Evolutionary conservation across 345 rosid species (phyloP).

Genomic region (Toxicodendron radicans): DNA sequence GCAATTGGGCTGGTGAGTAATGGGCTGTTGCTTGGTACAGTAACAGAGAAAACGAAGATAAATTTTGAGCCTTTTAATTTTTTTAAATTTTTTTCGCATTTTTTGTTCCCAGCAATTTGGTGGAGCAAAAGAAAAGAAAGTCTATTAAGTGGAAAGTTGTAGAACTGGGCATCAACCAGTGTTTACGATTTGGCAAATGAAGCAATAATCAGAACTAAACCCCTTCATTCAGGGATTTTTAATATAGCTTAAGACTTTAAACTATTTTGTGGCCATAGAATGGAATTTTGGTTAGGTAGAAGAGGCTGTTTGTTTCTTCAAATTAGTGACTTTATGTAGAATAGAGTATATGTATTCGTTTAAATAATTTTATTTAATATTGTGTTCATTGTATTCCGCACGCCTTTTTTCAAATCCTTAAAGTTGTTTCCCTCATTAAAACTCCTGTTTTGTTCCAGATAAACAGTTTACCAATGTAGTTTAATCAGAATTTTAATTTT

Average conservation of each 20-base stretch:
- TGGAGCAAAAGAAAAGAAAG: not conserved
- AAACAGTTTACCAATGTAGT: not conserved
- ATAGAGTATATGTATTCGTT: too few relatives aligned
- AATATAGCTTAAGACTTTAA: not conserved
- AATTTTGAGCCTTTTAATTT: not conserved
- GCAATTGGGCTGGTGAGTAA: not conserved
- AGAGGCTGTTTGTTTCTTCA: not conserved
- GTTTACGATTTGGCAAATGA: not conserved
- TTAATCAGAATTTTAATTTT: not conserved
- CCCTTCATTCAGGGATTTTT: not conserved
- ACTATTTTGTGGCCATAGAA: not conserved
- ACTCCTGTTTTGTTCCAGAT: not conserved
- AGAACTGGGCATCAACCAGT: not conserved
- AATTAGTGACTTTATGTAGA: not conserved
- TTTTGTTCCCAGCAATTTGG: not conserved
- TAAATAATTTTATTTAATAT: too few relatives aligned
- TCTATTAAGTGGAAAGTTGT: conserved; percentile 5
- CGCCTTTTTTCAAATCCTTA: not conserved
- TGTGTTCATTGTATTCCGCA: not conserved
- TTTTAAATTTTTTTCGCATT: not conserved
- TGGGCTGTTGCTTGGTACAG: not conserved
- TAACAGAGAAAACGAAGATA: not conserved
- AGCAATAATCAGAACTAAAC: not conserved
- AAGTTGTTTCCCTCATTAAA: not conserved
- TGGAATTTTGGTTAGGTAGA: not conserved